phyloP scores from a whole-genome alignment of 1,284 basidiomycete genomes.

The Ceratobasidium sp. region DNA sequence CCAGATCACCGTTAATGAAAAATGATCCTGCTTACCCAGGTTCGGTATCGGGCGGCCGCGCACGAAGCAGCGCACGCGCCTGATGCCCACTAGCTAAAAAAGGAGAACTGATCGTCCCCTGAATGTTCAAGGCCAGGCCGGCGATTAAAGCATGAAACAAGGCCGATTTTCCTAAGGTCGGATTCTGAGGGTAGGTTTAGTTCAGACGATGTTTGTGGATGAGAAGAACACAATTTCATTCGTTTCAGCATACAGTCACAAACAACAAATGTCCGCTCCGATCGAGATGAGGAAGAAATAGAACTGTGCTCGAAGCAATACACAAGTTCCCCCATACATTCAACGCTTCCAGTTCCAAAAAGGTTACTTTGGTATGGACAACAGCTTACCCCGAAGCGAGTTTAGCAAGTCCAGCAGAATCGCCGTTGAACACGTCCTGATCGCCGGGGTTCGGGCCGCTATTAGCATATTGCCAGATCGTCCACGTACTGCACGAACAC shows the following conservation, averaged over 20 bases:
- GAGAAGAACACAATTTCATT: not conserved
- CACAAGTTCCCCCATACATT: not conserved
- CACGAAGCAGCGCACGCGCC: too few species aligned
- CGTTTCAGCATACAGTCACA: not conserved
- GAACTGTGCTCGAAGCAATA: constrained; percentile 10
- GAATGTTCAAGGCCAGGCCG: too few species aligned
- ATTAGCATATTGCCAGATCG: constrained; percentile 76
- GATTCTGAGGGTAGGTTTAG: not conserved
- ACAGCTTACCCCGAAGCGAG: constrained; percentile 38
- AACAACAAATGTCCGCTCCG: constrained; percentile 7
- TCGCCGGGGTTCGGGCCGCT: constrained; percentile 69
- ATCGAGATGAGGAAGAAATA: not conserved
- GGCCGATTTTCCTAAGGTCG: not conserved
- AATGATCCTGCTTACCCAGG: too few species aligned
- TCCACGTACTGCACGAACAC: constrained; percentile 53
- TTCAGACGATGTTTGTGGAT: not conserved
- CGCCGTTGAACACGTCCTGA: constrained; percentile 47
- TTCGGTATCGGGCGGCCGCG: too few species aligned
- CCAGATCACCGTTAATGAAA: too few species aligned
- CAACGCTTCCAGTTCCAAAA: not conserved
- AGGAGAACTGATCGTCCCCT: too few species aligned
- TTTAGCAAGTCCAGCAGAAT: constrained; percentile 34
- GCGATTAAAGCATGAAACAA: too few species aligned
- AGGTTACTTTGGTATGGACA: too few species aligned
- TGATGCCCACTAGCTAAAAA: too few species aligned